phyloP scores from a whole-genome alignment of 192 early-diverging fungal species.

The Rhizophagus clarus region DNA sequence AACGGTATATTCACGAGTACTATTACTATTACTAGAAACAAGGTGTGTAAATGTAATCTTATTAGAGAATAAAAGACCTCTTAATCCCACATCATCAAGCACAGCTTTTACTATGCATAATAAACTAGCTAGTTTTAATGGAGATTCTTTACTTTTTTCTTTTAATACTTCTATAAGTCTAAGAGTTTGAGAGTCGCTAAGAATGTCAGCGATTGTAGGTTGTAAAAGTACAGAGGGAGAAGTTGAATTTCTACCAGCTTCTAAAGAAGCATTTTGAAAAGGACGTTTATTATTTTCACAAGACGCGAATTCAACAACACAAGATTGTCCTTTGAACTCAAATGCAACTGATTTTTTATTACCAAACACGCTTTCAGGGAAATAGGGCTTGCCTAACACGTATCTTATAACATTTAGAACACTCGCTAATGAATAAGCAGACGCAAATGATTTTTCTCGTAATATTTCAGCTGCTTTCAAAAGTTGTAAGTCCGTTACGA shows the following conservation, averaged over 20 bases:
- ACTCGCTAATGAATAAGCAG: conserved; percentile 25
- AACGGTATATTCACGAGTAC: conserved; percentile 14
- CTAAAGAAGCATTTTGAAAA: background rate
- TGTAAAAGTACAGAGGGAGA: conserved; percentile 19
- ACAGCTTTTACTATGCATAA: conserved; percentile 17
- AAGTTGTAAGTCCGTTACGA: conserved; percentile 27
- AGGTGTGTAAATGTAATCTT: conserved; percentile 25
- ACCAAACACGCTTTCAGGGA: conserved; percentile 28
- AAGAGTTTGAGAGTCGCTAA: conserved; percentile 17
- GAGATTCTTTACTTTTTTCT: conserved; percentile 28
- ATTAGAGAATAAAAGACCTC: conserved; percentile 12
- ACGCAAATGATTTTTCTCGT: conserved; percentile 20
- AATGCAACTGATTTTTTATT: conserved; percentile 23
- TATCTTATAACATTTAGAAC: conserved; percentile 6
- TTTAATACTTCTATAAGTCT: conserved; percentile 17
- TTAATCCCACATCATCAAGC: conserved; percentile 22
- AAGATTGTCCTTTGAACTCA: conserved; percentile 12
- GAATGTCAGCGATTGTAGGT: conserved; percentile 29
- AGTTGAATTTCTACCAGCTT: background rate
- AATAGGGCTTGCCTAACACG: conserved; percentile 25
- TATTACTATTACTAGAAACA: background rate
- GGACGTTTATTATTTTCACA: conserved; percentile 2
- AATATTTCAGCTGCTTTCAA: conserved; percentile 20
- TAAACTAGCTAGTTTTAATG: conserved; percentile 24
- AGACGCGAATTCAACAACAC: conserved; percentile 21